Evolutionary conservation across 2,329 filamentous ascomycete species (phyloP), one percentile per base, ranked within the genome.

Genomic region (Colletotrichum sp.): DNA sequence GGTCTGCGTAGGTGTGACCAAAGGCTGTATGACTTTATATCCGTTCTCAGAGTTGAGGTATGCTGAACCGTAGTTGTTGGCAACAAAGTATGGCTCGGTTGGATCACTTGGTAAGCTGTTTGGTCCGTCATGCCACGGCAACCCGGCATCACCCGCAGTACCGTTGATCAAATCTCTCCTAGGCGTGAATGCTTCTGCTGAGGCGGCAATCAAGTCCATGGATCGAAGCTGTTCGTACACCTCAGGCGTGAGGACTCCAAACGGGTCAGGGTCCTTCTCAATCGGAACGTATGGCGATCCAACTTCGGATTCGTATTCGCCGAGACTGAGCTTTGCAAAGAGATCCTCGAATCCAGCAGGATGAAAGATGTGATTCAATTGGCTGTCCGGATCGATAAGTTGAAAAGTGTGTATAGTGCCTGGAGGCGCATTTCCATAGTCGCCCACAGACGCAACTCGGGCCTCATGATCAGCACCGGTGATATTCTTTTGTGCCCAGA

Each of bases 351-450:
- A 88, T 18, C 86, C 86, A 34, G 87, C 86, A 4, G 87, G 87
- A 7, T 82, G 81, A 58, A 88, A 85, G 0, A 87, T 81, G 6
- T 87, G 87, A 3, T 85, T 82, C 78, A 89, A 82, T 74, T 88
- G 84, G 4, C 85, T 87, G 74, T 88, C 85, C 1, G 86, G 86
- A 66, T 88, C 87, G 13, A 87, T 77, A 13, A 88, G 81, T 77
- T 87, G 86, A 80, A 88, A 88, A 2, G 86, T 87, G 73, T 89
- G 87, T 1, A 84, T 88, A 1, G 86, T 87, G 69, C 87, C 85
- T 12, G 81, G 80, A 0, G 86, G 84, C 0, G 87, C 85, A 7
- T 84, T 85, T 34, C 86, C 86, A 69, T 86, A 88, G 73, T 89
- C 87, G 2, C 86, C 86, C 13, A 81, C 80, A 0, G 81, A 82